phyloP scores from a whole-genome alignment of 768 basidiomycete species.

The Mycena rosella region DNA sequence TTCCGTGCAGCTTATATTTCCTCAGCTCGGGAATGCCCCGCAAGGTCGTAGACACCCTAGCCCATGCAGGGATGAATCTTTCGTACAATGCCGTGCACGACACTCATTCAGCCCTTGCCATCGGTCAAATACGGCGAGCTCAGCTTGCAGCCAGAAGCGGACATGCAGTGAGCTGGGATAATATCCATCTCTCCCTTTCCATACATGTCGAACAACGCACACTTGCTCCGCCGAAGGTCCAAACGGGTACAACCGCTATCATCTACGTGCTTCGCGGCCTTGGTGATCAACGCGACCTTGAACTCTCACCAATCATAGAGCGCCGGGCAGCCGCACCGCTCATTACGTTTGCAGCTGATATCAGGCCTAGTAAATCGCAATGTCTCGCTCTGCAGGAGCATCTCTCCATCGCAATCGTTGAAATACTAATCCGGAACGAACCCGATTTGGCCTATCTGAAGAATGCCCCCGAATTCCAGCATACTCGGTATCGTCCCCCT shows the following conservation, averaged over 20 bases:
- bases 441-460: not conserved
- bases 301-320: no score
- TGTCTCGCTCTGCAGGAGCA: no score
- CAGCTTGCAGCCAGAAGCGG: slow-evolving; percentile 2
- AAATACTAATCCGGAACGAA: no score
- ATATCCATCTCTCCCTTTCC: not conserved
- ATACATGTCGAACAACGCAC: slow-evolving; percentile 15
- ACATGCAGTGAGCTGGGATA: slow-evolving; percentile 19
- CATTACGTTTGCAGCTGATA: not conserved
- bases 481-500: slow-evolving; percentile 1
- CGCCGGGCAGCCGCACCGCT: no score
- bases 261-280: slow-evolving; percentile 6
- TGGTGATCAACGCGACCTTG: no score
- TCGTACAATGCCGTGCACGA: not conserved
- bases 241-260: not conserved
- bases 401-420: no score
- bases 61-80: slow-evolving; percentile 13
- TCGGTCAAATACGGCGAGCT: slow-evolving; percentile 7
- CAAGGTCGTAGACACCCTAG: slow-evolving; percentile 14
- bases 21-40: slow-evolving; percentile 5
- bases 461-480: not conserved
- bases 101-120: not conserved
- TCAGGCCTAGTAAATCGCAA: no score
- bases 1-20: slow-evolving; percentile 18
- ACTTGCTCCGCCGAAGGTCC: not conserved